Percentiles rank a stretch among this genome's conserved stretches.
Conservation (phyloP, 1,284 basidiomycete genomes). For the Fomitopsis pinicola region DNA sequence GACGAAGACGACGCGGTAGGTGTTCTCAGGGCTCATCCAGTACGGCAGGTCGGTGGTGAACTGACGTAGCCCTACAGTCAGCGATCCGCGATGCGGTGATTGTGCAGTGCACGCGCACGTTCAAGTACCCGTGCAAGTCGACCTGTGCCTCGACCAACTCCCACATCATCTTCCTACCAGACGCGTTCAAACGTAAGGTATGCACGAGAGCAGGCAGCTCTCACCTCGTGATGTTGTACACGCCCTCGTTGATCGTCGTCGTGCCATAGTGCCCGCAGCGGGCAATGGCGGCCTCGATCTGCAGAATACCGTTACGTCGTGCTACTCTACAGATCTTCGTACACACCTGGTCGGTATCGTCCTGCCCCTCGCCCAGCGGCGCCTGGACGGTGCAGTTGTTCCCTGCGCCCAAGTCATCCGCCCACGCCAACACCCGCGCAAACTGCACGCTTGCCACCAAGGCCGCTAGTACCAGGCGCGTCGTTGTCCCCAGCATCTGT, state of each 20-base stretch:
- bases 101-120: constrained; percentile 26
- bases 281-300: constrained; percentile 50
- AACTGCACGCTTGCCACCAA: neutral
- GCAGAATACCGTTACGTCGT: neutral
- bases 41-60: constrained; percentile 55
- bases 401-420: neutral
- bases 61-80: constrained; percentile 24
- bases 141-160: constrained; percentile 46
- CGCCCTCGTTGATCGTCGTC: constrained; percentile 39
- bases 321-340: neutral
- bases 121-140: constrained; percentile 52
- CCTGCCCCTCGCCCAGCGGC: constrained; percentile 34
- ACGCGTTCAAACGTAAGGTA: constrained; percentile 1
- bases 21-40: constrained; percentile 54
- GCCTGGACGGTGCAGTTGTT: constrained; percentile 27
- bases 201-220: neutral
- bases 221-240: constrained; percentile 50
- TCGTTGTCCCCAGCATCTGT: neutral
- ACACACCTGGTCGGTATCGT: constrained; percentile 38
- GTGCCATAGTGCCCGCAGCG: constrained; percentile 50
- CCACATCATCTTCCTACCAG: constrained; percentile 56
- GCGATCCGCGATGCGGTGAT: too few relatives aligned
- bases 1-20: constrained; percentile 59
- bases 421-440: neutral
- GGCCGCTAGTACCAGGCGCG: neutral